A percentile compares a stretch with the other conserved stretches of the same genome.
Evolutionary conservation across 371 early-diverging fungal species (phyloP).

Genomic region (Circinella umbellata): DNA sequence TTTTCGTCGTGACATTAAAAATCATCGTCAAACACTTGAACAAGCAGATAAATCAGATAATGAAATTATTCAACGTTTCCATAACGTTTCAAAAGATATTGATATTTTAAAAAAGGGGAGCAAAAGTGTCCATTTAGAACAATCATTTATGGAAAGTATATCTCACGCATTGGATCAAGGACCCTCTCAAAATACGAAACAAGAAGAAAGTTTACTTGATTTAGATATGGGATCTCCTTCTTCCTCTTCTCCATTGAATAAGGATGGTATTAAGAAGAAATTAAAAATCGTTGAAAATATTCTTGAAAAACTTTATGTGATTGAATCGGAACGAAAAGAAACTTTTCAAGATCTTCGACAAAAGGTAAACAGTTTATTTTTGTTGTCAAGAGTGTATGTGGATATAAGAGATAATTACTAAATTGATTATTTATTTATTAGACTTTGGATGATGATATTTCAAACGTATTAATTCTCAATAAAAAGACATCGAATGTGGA

Average conservation of each 20-base stretch:
- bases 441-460: conserved; percentile 90
- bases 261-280: conserved; percentile 43
- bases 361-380: conserved; percentile 50
- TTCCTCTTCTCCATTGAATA: conserved; percentile 23
- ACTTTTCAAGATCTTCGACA: conserved; percentile 84
- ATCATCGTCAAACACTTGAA: conserved; percentile 81
- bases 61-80: conserved; percentile 61
- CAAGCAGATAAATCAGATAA: conserved; percentile 78
- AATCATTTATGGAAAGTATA: conserved; percentile 54
- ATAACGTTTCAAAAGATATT: conserved; percentile 57
- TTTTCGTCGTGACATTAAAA: conserved; percentile 78
- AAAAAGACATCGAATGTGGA: conserved; percentile 77
- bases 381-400: background rate
- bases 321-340: conserved; percentile 80
- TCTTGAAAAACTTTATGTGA: conserved; percentile 74
- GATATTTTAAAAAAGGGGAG: conserved; percentile 62
- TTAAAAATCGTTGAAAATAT: conserved; percentile 71
- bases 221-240: conserved; percentile 42
- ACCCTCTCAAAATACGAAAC: conserved; percentile 20
- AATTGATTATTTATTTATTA: background rate
- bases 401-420: background rate
- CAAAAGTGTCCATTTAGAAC: conserved; percentile 67
- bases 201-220: conserved; percentile 60
- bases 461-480: conserved; percentile 80
- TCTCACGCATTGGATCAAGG: background rate